Evolutionary conservation across 495 filamentous ascomycete species (phyloP).

Genomic region (Lasiosphaeria hispida): DNA sequence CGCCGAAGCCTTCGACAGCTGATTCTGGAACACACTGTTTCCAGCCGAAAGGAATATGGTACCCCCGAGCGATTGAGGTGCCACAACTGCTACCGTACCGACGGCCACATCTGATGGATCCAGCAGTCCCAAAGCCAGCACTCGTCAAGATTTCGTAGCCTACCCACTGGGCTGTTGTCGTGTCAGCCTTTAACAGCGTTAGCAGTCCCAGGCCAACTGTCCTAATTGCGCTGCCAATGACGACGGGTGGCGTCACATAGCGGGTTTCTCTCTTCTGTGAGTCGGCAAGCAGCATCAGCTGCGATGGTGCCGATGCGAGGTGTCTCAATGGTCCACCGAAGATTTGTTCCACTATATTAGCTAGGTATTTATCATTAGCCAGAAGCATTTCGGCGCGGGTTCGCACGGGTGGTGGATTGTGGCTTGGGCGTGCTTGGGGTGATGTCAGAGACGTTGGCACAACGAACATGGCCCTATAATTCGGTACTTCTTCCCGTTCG

Average conservation of each 20-base stretch:
- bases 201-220: conserved; percentile 62
- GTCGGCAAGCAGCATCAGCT: not conserved
- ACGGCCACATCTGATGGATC: conserved; percentile 53
- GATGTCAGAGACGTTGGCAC: conserved; percentile 27
- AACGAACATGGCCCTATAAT: conserved; percentile 24
- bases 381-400: not conserved
- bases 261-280: conserved; percentile 22
- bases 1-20: conserved; percentile 40
- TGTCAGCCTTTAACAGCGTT: conserved; percentile 55
- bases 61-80: conserved; percentile 59
- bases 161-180: conserved; percentile 57
- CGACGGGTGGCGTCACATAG: conserved; percentile 52
- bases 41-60: conserved; percentile 62
- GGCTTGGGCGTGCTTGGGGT: not conserved
- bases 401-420: not conserved
- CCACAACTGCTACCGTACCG: conserved; percentile 60
- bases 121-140: conserved; percentile 58
- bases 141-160: conserved; percentile 59
- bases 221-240: conserved; percentile 51
- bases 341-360: conserved; percentile 1
- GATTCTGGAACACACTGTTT: conserved; percentile 57
- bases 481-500: conserved; percentile 30
- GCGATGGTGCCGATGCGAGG: conserved; percentile 11
- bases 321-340: conserved; percentile 2
- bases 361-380: not conserved